phyloP scores from a whole-genome alignment of 2,329 filamentous ascomycete genomes.

The Didymella segeticola region DNA sequence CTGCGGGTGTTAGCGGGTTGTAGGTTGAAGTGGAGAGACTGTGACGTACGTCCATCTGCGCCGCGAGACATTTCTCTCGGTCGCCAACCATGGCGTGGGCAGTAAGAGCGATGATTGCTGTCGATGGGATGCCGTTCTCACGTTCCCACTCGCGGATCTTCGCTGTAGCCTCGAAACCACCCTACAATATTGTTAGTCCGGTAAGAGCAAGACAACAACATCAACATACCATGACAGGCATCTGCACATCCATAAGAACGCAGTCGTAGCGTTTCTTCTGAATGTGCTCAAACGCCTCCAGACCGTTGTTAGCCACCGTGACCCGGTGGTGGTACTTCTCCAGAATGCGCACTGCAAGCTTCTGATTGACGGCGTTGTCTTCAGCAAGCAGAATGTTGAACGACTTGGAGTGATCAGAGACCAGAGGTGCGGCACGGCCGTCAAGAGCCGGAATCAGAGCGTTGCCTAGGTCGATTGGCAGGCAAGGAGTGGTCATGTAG shows the following conservation, averaged over 20 bases:
- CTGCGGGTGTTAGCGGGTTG: conserved; percentile 32
- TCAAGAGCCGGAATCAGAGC: conserved; percentile 95
- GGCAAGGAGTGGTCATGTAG: conserved; percentile 97
- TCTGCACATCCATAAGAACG: conserved; percentile 98
- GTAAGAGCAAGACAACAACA: not conserved
- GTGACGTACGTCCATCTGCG: conserved; percentile 80
- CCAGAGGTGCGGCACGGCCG: conserved; percentile 86
- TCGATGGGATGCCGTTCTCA: conserved; percentile 78
- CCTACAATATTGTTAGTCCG: conserved; percentile 61
- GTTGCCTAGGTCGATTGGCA: conserved; percentile 92
- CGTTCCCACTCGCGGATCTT: conserved; percentile 97
- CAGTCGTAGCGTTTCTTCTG: conserved; percentile 94
- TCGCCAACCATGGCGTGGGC: conserved; percentile 99
- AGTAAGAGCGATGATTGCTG: conserved; percentile 94
- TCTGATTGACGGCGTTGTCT: conserved; percentile 97
- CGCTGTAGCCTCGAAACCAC: conserved; percentile 94
- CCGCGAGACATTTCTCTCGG: conserved; percentile 96
- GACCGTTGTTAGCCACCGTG: conserved; percentile 91
- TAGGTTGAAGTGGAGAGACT: not conserved
- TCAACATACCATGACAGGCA: conserved; percentile 90
- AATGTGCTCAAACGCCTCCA: conserved; percentile 91
- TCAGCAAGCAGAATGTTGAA: conserved; percentile 96
- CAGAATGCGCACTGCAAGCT: conserved; percentile 92
- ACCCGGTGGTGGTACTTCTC: conserved; percentile 95
- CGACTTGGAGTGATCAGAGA: conserved; percentile 92